phyloP scores from a whole-genome alignment of 2,329 filamentous ascomycete species.

The Colletotrichum sp. region DNA sequence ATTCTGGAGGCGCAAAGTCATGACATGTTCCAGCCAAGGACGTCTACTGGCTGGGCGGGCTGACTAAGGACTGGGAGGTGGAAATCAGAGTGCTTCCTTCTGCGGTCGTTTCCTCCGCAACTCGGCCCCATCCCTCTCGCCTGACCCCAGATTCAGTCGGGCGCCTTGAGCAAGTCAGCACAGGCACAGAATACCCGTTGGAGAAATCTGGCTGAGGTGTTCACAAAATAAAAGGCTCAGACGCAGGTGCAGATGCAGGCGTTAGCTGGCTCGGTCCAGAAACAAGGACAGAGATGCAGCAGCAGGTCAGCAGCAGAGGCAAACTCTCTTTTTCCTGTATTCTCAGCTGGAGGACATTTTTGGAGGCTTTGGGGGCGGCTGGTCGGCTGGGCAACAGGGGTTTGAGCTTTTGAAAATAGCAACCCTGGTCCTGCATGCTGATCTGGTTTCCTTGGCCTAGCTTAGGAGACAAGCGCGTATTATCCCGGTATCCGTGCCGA shows the following conservation, averaged over 20 bases:
- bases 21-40: background rate
- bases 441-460: constrained; percentile 13
- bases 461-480: background rate
- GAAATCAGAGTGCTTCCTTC: background rate
- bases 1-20: background rate
- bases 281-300: background rate
- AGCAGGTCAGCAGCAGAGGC: background rate
- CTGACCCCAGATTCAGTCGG: background rate
- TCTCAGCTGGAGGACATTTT: background rate
- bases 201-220: background rate
- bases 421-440: constrained; percentile 18
- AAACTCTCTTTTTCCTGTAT: constrained; percentile 9
- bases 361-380: background rate
- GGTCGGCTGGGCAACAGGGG: constrained; percentile 18
- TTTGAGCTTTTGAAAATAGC: constrained; percentile 14
- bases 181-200: background rate
- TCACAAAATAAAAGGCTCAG: background rate
- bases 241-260: background rate
- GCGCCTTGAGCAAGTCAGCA: background rate
- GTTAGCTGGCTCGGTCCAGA: background rate
- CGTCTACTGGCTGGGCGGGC: background rate
- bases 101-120: background rate
- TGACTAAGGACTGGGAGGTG: background rate
- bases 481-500: background rate
- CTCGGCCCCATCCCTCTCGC: background rate